phyloP scores from a whole-genome alignment of 2,329 filamentous ascomycete genomes.

The Penicillium sp. region DNA sequence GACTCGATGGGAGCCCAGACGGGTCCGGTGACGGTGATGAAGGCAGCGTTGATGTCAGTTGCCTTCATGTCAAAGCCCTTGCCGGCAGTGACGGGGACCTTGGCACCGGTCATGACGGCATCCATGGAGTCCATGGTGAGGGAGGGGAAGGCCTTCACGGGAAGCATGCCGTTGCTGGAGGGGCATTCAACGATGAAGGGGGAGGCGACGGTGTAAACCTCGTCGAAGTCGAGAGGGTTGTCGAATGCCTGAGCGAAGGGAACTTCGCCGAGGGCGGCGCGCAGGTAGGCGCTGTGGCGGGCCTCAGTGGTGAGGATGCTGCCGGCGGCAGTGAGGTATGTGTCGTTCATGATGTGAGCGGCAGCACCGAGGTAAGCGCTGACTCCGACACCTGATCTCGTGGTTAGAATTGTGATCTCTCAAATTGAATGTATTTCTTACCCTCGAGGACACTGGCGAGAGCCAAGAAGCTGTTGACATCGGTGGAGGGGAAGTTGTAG shows the following conservation, averaged over 20 bases:
- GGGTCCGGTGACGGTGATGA: slow-evolving; percentile 27
- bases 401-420: background rate
- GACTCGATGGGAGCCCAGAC: slow-evolving; percentile 16
- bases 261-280: slow-evolving; percentile 49
- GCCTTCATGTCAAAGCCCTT: slow-evolving; percentile 25
- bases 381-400: slow-evolving; percentile 49
- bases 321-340: slow-evolving; percentile 62
- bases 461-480: slow-evolving; percentile 54
- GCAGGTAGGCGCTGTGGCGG: slow-evolving; percentile 65
- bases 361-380: slow-evolving; percentile 66
- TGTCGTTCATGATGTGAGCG: slow-evolving; percentile 57
- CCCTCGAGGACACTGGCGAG: slow-evolving; percentile 58
- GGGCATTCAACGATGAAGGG: slow-evolving; percentile 64
- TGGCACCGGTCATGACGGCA: slow-evolving; percentile 18
- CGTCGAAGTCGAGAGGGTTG: slow-evolving; percentile 58
- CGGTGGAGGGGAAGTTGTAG: slow-evolving; percentile 58
- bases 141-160: slow-evolving; percentile 62
- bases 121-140: slow-evolving; percentile 34
- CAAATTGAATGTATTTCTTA: background rate
- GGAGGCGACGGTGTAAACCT: slow-evolving; percentile 66
- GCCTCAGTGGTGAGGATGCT: slow-evolving; percentile 67
- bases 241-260: slow-evolving; percentile 65
- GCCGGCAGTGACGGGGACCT: slow-evolving; percentile 27
- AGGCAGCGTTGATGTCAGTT: slow-evolving; percentile 19
- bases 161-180: slow-evolving; percentile 54